A percentile compares a stretch with the other conserved stretches of the same genome.
These are phyloP conservation scores for Trametes maxima DNA, from an alignment of 768 basidiomycete species.

Conservation along the genomic window DNA sequence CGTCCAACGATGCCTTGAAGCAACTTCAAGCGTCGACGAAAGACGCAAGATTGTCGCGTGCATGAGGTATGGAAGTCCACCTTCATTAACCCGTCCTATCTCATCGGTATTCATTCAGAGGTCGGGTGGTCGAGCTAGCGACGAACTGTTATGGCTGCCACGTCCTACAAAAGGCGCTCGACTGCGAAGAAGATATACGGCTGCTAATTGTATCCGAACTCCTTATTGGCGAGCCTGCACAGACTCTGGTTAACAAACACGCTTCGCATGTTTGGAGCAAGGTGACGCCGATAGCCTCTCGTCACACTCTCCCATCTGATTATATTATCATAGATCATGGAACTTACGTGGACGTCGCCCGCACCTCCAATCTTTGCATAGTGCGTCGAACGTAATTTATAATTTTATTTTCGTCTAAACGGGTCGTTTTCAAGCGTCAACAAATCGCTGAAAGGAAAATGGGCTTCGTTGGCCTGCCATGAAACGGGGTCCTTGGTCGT, in stretches of 20 bases:
- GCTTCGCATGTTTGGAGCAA: constrained; percentile 94
- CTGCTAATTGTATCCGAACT: constrained; percentile 84
- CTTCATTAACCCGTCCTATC: not conserved
- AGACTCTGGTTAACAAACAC: constrained; percentile 88
- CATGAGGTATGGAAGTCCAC: constrained; percentile 61
- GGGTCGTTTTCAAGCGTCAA: constrained; percentile 60
- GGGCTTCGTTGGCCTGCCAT: constrained; percentile 88
- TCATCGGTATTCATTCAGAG: constrained; percentile 42
- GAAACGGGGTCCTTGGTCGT: constrained; percentile 90
- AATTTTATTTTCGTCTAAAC: constrained; percentile 5
- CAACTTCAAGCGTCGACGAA: constrained; percentile 73
- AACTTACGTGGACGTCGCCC: constrained; percentile 83
- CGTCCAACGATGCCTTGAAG: constrained; percentile 84
- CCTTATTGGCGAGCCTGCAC: constrained; percentile 79
- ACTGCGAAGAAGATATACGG: constrained; percentile 87
- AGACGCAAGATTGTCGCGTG: constrained; percentile 81
- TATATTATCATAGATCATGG: constrained; percentile 72
- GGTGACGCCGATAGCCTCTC: constrained; percentile 39
- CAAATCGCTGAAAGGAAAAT: constrained; percentile 84
- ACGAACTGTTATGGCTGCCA: constrained; percentile 91
- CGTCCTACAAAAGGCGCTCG: constrained; percentile 86
- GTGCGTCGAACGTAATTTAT: constrained; percentile 46
- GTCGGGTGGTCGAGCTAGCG: constrained; percentile 82
- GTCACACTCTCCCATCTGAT: constrained; percentile 12
- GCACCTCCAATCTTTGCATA: constrained; percentile 88